Evolutionary conservation across 176 grass and related monocot genomes (phyloP), one percentile per base, ranked within the genome.

Genomic region (Panicum miliaceum): DNA sequence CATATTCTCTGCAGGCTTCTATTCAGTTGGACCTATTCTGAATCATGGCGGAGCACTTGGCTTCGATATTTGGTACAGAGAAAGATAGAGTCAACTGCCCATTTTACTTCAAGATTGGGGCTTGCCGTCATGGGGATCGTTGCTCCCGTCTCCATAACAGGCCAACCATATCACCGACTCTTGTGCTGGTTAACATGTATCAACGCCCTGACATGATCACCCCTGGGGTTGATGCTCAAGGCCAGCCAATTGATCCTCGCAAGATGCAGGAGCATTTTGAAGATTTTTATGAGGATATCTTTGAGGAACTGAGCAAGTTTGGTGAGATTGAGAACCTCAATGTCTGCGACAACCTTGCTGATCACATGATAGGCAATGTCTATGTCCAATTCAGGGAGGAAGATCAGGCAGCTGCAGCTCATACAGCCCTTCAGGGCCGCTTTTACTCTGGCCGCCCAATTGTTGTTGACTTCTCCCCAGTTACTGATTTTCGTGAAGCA

Each of bases 231-330:
- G 86, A 88, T 88, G 86, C 81, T 72, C 86, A 88, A 72, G 81
- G 81, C 57, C 81, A 88, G 20, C 81, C 75, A 3, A 79, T 88
- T 46, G 86, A 88, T 72, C 86, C 86, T 26, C 58, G 15, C 37
- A 79, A 84, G 67, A 84, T 84, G 66, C 86, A 88, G 57, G 86
- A 88, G 81, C 86, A 88, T 79, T 88, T 88, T 84, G 86, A 79
- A 53, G 81, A 84, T 79, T 88, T 88, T 47, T 88, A 88, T 48
- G 86, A 84, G 67, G 86, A 88, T 57, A 84, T 88, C 47, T 88
- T 71, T 59, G 86, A 88, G 75, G 86, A 88, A 73, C 86, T 88
- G 66, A 88, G 81, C 80, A 88, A 88, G 68, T 89, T 89, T 84
- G 82, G 87, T 67, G 87, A 89, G 60, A 67, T 89, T 67, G 87